Conservation (phyloP, 2,329 filamentous ascomycete genomes). For the Cercospora berteroae region DNA sequence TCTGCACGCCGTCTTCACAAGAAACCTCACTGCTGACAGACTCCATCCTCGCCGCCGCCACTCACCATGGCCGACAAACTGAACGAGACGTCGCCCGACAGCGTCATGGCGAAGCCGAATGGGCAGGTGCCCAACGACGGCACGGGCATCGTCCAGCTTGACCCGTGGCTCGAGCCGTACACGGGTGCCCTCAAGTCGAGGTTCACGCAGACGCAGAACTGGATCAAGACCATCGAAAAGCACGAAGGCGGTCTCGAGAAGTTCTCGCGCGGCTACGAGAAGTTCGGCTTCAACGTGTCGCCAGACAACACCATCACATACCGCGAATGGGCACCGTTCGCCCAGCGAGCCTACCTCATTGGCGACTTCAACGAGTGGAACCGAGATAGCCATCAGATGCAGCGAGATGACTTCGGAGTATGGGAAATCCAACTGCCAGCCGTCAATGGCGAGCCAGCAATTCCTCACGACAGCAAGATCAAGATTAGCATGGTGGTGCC, state of each 20-base stretch:
- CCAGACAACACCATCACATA: slow-evolving; percentile 83
- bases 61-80: slow-evolving; percentile 40
- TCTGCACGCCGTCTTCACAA: not conserved
- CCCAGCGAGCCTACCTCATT: slow-evolving; percentile 76
- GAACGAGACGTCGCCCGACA: slow-evolving; percentile 48
- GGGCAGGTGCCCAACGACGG: slow-evolving; percentile 64
- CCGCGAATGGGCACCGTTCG: slow-evolving; percentile 95
- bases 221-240: slow-evolving; percentile 80
- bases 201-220: slow-evolving; percentile 75
- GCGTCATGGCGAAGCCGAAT: slow-evolving; percentile 45
- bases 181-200: slow-evolving; percentile 71
- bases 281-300: slow-evolving; percentile 79
- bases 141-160: slow-evolving; percentile 78
- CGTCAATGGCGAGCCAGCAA: slow-evolving; percentile 71
- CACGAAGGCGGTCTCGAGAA: slow-evolving; percentile 86
- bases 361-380: slow-evolving; percentile 98
- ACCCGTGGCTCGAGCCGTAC: slow-evolving; percentile 88
- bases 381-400: slow-evolving; percentile 79
- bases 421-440: slow-evolving; percentile 81
- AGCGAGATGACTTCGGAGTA: slow-evolving; percentile 77
- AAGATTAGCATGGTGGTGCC: slow-evolving; percentile 85
- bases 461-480: slow-evolving; percentile 90
- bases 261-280: slow-evolving; percentile 84
- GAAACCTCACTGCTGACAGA: not conserved
- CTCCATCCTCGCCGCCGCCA: slow-evolving; percentile 3